Percentiles rank a stretch among this genome's conserved stretches.
Evolutionary conservation across 352 stramenopile species (phyloP).

Genomic region (Phytophthora vignae): DNA sequence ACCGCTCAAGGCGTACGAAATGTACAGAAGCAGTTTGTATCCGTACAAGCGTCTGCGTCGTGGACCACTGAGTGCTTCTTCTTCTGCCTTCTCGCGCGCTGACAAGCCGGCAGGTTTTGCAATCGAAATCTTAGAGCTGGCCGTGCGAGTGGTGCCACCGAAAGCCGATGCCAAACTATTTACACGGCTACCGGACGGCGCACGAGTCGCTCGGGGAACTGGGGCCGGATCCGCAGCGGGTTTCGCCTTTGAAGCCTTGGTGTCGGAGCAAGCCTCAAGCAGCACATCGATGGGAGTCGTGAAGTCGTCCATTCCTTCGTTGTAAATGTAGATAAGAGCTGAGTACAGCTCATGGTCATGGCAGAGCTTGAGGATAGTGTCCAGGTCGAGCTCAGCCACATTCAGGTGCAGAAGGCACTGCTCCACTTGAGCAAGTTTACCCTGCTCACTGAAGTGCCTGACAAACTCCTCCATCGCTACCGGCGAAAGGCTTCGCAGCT

Average conservation of each 20-base stretch:
- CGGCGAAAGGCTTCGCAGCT: constrained; percentile 91
- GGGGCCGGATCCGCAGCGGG: constrained; percentile 15
- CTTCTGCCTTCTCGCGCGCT: constrained; percentile 40
- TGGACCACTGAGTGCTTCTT: constrained; percentile 61
- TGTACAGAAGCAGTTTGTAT: constrained; percentile 92
- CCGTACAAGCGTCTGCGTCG: constrained; percentile 75
- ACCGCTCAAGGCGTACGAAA: constrained; percentile 92
- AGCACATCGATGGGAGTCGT: constrained; percentile 92
- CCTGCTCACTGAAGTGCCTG: constrained; percentile 89
- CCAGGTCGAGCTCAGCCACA: constrained; percentile 94
- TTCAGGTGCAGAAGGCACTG: constrained; percentile 96
- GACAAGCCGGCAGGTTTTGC: constrained; percentile 39
- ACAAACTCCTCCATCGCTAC: constrained; percentile 95
- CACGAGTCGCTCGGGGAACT: constrained; percentile 27
- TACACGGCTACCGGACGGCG: constrained; percentile 56
- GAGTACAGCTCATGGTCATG: constrained; percentile 93
- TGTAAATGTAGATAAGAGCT: constrained; percentile 96
- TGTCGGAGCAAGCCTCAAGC: constrained; percentile 77
- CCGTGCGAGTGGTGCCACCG: constrained; percentile 52
- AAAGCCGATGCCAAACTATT: constrained; percentile 75
- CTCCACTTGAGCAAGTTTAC: constrained; percentile 91
- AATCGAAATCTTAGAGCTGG: constrained; percentile 45
- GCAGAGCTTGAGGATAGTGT: constrained; percentile 94
- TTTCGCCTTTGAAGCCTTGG: constrained; percentile 48
- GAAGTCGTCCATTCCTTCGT: constrained; percentile 93